Evolutionary conservation across 2,329 filamentous ascomycete genomes (phyloP), one percentile per base, ranked within the genome.

Genomic region (Diplodia seriata): DNA sequence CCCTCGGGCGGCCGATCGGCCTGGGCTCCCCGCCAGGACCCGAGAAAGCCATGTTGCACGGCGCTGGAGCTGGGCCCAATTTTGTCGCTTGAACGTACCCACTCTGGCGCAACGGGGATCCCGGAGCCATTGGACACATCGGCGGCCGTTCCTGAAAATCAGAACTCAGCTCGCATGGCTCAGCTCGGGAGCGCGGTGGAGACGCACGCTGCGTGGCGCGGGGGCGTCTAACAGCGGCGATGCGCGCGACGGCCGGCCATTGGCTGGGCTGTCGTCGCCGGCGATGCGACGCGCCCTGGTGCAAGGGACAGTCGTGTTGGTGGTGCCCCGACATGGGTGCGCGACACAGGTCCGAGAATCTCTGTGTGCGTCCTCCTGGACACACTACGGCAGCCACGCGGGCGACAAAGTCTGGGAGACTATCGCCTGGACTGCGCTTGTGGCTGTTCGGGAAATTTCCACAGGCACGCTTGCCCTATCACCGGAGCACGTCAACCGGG

Each of bases 121-220:
- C 31, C 40, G 57, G 57, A 43, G 57, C 57, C 57, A 62, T 29
- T 49, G 57, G 57, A 43, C 57, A 47, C 59, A 63, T 63, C n/a
- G 59, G 59, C 59, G 59, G 47, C 29, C 43, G 59, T 63, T 63
- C 59, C 59, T 63, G 59, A 63, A 63, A 63, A 63, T 63, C 59
- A 23, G 43, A n/a, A 31, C 43, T 38, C 43, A 50, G 59, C 59
- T 63, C 59, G 59, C 47, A 50, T 33, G 59, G 43, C 59, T 51
- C 43, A 50, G 43, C 47, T 50, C 59, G 59, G 57, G 11, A 61
- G 57, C 57, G 57, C 6, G 57, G 57, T 62, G 57, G 57, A 62
- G 57, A 62, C 59, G 26, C 59, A 36, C 36, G 26, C 43, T 38
- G 59, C 43, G 31, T 20, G 26, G 59, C 47, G 59, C 59, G 59